Conservation (phyloP, 495 filamentous ascomycete species). For the Xylaria sp. region DNA sequence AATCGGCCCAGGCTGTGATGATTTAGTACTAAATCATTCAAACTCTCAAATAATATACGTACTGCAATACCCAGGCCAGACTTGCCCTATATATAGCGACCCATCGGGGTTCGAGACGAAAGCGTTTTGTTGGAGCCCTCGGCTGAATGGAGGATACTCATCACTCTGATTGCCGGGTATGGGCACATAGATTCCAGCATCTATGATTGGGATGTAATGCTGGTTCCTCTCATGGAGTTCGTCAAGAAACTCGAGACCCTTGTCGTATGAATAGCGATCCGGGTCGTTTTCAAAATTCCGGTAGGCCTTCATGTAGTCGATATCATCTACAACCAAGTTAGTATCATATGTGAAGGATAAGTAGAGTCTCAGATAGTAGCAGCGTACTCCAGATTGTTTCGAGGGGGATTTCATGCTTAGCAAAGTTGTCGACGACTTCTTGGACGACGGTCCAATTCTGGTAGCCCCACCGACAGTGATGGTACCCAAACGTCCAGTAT, state of each 20-base stretch:
- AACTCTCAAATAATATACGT: conserved; percentile 6
- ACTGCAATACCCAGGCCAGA: conserved; percentile 85
- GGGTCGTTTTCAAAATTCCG: conserved; percentile 79
- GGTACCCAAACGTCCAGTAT: conserved; percentile 87
- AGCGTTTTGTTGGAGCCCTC: conserved; percentile 67
- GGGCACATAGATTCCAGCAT: conserved; percentile 79
- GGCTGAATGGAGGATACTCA: conserved; percentile 70
- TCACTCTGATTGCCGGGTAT: conserved; percentile 75
- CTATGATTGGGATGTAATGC: conserved; percentile 86
- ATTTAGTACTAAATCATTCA: conserved; percentile 62
- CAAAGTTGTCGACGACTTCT: conserved; percentile 80
- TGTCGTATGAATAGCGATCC: conserved; percentile 66
- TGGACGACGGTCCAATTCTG: conserved; percentile 75
- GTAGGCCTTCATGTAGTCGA: conserved; percentile 78
- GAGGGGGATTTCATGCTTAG: conserved; percentile 72
- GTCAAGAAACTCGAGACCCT: conserved; percentile 70
- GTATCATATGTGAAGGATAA: not conserved
- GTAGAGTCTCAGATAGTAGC: not conserved
- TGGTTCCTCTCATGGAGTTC: conserved; percentile 70
- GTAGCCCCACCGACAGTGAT: conserved; percentile 88
- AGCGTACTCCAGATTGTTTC: conserved; percentile 75
- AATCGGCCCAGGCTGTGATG: conserved; percentile 58
- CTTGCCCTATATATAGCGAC: conserved; percentile 75
- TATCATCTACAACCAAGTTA: conserved; percentile 76
- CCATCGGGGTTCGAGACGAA: conserved; percentile 76